Conservation (phyloP, 805 yeast species). For the Myxozyma sirexii region DNA sequence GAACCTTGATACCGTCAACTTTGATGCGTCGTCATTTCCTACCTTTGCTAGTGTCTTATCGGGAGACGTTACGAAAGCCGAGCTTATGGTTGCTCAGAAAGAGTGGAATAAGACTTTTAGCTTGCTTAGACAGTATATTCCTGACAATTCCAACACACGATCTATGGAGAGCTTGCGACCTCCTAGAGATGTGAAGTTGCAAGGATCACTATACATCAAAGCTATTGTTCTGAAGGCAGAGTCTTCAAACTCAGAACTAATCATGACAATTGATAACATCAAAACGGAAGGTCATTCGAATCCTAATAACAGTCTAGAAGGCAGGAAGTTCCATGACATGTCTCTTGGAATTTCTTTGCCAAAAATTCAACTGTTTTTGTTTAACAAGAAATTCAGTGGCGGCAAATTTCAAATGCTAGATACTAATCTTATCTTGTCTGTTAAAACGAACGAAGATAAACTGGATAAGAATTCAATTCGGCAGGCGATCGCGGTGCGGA, state of each 20-base stretch:
- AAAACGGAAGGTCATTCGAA: slow-evolving; percentile 16
- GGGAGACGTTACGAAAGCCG: slow-evolving; percentile 29
- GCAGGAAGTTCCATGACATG: not conserved
- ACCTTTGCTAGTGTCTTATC: slow-evolving; percentile 29
- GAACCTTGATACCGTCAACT: slow-evolving; percentile 17
- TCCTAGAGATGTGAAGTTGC: slow-evolving; percentile 1
- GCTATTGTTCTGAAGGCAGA: slow-evolving; percentile 21
- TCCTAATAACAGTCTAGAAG: not conserved
- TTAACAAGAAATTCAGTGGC: slow-evolving; percentile 14
- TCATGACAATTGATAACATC: slow-evolving; percentile 21
- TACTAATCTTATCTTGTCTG: slow-evolving; percentile 20
- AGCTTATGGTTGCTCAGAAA: slow-evolving; percentile 19
- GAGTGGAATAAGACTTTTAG: slow-evolving; percentile 19
- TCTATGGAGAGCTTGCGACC: not conserved
- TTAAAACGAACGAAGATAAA: slow-evolving; percentile 12
- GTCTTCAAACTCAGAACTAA: slow-evolving; percentile 12
- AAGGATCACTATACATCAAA: slow-evolving; percentile 17
- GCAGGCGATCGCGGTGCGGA: slow-evolving; percentile 21
- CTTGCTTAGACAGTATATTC: not conserved
- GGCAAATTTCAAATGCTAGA: slow-evolving; percentile 22
- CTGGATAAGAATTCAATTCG: not conserved
- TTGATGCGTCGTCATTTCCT: slow-evolving; percentile 32
- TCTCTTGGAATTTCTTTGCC: slow-evolving; percentile 14
- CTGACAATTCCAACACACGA: not conserved
- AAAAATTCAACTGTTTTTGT: slow-evolving; percentile 9